Evolutionary conservation across 1,139 yeast genomes (phyloP).

Genomic region (Blastobotrys proliferans): DNA sequence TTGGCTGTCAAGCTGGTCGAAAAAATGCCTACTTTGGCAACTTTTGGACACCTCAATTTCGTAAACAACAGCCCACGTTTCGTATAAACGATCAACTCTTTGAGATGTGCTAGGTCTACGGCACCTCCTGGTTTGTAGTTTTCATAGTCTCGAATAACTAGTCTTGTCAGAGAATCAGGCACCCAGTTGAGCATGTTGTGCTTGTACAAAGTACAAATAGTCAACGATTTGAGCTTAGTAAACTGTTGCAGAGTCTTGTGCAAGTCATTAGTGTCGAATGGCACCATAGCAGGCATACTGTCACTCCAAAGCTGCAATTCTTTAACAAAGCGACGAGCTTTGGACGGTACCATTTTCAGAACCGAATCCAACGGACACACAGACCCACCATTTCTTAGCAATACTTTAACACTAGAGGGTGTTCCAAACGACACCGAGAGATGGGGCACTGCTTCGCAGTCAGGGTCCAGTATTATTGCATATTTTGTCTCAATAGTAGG

Average conservation of each 20-base stretch:
- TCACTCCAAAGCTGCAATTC: slow-evolving; percentile 2
- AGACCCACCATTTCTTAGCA: too few relatives aligned
- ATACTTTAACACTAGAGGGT: too few relatives aligned
- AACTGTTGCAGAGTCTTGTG: too few relatives aligned
- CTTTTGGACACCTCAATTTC: background rate
- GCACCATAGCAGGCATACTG: too few relatives aligned
- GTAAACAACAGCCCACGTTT: background rate
- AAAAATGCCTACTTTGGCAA: background rate
- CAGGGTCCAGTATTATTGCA: background rate
- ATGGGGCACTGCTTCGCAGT: background rate
- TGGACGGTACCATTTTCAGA: background rate
- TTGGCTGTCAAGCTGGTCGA: background rate
- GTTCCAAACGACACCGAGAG: too few relatives aligned
- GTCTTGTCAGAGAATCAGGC: background rate
- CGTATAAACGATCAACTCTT: background rate
- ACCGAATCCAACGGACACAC: too few relatives aligned
- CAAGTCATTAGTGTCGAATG: too few relatives aligned
- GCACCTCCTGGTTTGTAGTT: background rate
- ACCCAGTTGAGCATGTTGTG: too few relatives aligned
- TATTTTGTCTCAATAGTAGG: background rate
- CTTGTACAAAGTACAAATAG: too few relatives aligned
- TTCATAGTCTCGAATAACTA: slow-evolving; percentile 1
- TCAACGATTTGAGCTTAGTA: too few relatives aligned
- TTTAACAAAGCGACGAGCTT: background rate
- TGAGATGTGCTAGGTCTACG: background rate